phyloP scores from a whole-genome alignment of 305 asterid genomes.

The Plantago coronopus region DNA sequence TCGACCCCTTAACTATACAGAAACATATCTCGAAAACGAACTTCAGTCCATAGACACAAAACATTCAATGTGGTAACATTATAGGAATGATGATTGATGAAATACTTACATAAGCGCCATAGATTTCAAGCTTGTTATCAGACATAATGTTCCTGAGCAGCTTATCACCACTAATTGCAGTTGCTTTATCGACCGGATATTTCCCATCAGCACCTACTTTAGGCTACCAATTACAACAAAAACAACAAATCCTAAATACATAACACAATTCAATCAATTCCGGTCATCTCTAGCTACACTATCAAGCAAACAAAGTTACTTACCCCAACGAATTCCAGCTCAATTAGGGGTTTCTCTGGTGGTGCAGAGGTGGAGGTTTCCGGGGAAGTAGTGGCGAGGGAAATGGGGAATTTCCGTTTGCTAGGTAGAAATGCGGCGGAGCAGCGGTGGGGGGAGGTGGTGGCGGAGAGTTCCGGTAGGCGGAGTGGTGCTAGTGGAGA shows the following conservation, averaged over 20 bases:
- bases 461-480: slow-evolving; percentile 38
- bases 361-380: slow-evolving; percentile 45
- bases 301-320: background rate
- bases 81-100: too few relatives aligned
- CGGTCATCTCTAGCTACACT: background rate
- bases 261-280: too few relatives aligned
- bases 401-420: slow-evolving; percentile 27
- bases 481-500: slow-evolving; percentile 34
- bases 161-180: slow-evolving; percentile 72
- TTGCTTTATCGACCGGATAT: slow-evolving; percentile 53
- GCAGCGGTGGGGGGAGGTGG: slow-evolving; percentile 35
- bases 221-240: slow-evolving; percentile 37
- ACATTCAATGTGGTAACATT: too few relatives aligned
- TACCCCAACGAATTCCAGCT: slow-evolving; percentile 76
- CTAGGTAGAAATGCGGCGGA: slow-evolving; percentile 18
- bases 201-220: slow-evolving; percentile 55
- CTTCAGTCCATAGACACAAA: too few relatives aligned
- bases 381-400: slow-evolving; percentile 40
- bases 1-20: too few relatives aligned
- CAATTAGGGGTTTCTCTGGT: slow-evolving; percentile 49
- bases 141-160: slow-evolving; percentile 79
- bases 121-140: slow-evolving; percentile 78
- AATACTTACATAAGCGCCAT: slow-evolving; percentile 69
- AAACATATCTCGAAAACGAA: too few relatives aligned
- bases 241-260: background rate